Conservation (phyloP, 805 yeast species). For the Nakazawaea holstii region DNA sequence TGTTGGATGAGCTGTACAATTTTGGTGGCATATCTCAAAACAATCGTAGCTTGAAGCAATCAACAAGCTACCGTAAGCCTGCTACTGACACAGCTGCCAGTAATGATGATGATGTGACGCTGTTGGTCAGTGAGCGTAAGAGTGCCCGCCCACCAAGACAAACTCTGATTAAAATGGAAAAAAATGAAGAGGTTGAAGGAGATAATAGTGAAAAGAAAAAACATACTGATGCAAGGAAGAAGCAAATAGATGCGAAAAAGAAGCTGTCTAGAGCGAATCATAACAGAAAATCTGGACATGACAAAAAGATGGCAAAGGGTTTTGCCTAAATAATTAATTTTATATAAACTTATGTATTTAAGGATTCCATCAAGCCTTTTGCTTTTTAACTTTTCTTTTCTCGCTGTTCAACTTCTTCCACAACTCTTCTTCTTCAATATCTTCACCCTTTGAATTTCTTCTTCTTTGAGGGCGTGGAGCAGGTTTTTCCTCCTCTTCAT, state of each 20-base stretch:
- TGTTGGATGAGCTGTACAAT: slow-evolving; percentile 59
- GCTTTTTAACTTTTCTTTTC: slow-evolving; percentile 29
- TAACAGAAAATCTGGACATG: slow-evolving; percentile 58
- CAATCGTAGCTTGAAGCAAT: slow-evolving; percentile 16
- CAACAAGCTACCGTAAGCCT: slow-evolving; percentile 17
- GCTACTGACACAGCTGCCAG: slow-evolving; percentile 7
- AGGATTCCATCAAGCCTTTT: neutral
- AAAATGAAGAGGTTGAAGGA: too few species aligned
- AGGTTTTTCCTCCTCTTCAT: slow-evolving; percentile 26
- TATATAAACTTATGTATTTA: too few species aligned
- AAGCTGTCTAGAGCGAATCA: slow-evolving; percentile 60
- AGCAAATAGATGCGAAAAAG: slow-evolving; percentile 45
- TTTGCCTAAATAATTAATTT: neutral
- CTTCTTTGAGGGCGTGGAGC: slow-evolving; percentile 21
- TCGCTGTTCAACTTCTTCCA: slow-evolving; percentile 29
- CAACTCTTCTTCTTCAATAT: slow-evolving; percentile 27
- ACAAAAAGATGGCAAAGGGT: slow-evolving; percentile 39
- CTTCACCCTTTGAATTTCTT: slow-evolving; percentile 27
- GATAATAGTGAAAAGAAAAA: too few species aligned
- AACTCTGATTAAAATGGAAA: too few species aligned
- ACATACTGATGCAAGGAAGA: slow-evolving; percentile 24
- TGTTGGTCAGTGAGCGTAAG: slow-evolving; percentile 4
- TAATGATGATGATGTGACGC: slow-evolving; percentile 10
- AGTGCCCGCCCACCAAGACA: slow-evolving; percentile 6
- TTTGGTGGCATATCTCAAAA: slow-evolving; percentile 21